phyloP scores from a whole-genome alignment of 352 stramenopile genomes.

The Phytophthora quininea region DNA sequence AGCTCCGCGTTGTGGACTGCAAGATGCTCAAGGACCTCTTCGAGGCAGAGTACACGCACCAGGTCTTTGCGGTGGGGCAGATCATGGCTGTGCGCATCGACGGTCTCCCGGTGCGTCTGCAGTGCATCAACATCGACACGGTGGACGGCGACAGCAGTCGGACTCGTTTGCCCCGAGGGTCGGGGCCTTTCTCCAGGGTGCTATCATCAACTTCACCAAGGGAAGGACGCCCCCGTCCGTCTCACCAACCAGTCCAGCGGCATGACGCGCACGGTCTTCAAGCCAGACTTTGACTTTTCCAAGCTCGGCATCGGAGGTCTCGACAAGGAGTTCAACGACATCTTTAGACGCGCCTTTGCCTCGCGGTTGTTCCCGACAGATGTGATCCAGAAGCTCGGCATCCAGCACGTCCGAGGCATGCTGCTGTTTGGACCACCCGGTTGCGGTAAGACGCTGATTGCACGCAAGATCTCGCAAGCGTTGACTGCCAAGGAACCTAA shows the following conservation, averaged over 20 bases:
- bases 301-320: constrained; percentile 99
- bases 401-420: constrained; percentile 98
- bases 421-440: constrained; percentile 87
- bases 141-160: constrained; percentile 49
- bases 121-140: constrained; percentile 61
- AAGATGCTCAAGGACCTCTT: constrained; percentile 69
- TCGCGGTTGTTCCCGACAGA: constrained; percentile 96
- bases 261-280: constrained; percentile 90
- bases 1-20: constrained; percentile 77
- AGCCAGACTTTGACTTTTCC: constrained; percentile 98
- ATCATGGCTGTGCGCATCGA: constrained; percentile 71
- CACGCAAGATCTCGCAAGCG: constrained; percentile 96
- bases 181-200: constrained; percentile 64
- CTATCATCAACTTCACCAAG: constrained; percentile 84
- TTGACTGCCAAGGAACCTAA: constrained; percentile 96
- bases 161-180: constrained; percentile 39
- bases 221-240: constrained; percentile 73
- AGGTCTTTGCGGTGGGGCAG: constrained; percentile 79
- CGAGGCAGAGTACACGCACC: constrained; percentile 71
- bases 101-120: constrained; percentile 66
- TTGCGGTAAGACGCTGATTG: constrained; percentile 98
- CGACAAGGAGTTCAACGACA: constrained; percentile 99
- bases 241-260: constrained; percentile 83
- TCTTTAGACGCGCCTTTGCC: constrained; percentile 99
- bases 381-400: constrained; percentile 97